Conservation (phyloP, 2,329 filamentous ascomycete genomes). For the Akanthomyces lecanii region DNA sequence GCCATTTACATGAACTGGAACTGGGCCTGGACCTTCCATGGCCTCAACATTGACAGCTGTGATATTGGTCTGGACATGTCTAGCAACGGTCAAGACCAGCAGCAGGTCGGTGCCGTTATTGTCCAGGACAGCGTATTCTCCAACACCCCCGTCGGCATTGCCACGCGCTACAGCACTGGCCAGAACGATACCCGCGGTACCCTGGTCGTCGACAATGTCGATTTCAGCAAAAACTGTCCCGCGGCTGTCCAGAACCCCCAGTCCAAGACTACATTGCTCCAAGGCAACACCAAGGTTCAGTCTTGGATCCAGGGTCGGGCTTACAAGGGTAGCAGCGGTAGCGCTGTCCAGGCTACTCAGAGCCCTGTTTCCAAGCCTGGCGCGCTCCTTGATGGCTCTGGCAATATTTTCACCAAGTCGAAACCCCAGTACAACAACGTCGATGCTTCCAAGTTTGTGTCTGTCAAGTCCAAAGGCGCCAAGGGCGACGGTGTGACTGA, state of each 20-base stretch:
- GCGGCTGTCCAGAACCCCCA: conserved; percentile 60
- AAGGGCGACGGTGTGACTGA: conserved; percentile 85
- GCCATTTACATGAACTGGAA: conserved; percentile 90
- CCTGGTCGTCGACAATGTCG: conserved; percentile 83
- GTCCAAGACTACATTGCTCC: conserved; percentile 58
- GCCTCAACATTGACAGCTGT: conserved; percentile 68
- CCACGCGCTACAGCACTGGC: conserved; percentile 64
- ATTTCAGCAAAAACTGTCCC: conserved; percentile 65
- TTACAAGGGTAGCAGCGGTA: conserved; percentile 51
- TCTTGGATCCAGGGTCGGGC: conserved; percentile 78
- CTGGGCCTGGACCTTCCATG: conserved; percentile 82
- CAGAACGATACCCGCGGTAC: conserved; percentile 70
- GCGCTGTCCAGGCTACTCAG: conserved; percentile 57
- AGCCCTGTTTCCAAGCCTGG: conserved; percentile 57
- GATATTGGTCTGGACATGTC: conserved; percentile 77
- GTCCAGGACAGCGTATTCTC: conserved; percentile 75
- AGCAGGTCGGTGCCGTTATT: conserved; percentile 81
- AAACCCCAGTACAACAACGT: conserved; percentile 83
- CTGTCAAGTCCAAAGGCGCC: conserved; percentile 76
- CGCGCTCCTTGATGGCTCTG: conserved; percentile 58
- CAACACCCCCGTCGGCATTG: conserved; percentile 66
- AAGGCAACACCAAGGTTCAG: conserved; percentile 63
- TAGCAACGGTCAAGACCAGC: conserved; percentile 52
- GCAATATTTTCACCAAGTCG: conserved; percentile 73
- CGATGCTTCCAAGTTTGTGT: conserved; percentile 67